Conservation (phyloP, 2,329 filamentous ascomycete genomes). For the Pseudogymnoascus sp. region DNA sequence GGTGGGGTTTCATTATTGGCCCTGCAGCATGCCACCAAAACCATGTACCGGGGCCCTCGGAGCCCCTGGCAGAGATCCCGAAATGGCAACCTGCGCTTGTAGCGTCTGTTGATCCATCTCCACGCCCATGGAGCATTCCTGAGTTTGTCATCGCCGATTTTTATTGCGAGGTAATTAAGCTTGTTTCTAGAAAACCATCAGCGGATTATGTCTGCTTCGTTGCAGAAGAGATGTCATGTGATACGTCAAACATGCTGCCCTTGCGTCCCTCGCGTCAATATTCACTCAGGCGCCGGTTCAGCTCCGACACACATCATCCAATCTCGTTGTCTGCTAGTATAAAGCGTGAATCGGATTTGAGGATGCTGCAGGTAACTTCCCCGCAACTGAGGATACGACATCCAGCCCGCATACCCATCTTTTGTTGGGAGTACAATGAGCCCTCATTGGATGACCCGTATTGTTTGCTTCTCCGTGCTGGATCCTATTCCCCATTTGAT, state of each 20-base stretch:
- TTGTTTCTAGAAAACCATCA: background rate
- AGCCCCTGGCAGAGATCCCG: background rate
- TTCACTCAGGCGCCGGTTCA: background rate
- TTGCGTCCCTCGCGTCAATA: background rate
- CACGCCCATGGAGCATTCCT: background rate
- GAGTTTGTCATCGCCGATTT: background rate
- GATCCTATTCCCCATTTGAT: background rate
- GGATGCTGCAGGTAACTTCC: background rate
- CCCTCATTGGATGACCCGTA: background rate
- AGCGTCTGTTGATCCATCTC: background rate
- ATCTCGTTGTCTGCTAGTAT: background rate
- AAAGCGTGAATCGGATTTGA: background rate
- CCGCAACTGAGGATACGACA: background rate
- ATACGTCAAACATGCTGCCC: background rate
- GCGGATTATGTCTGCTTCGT: background rate
- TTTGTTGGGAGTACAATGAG: background rate
- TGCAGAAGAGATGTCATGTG: background rate
- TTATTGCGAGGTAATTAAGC: background rate
- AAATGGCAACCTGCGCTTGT: slow-evolving; percentile 7
- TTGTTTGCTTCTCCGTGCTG: background rate
- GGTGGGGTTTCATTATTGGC: slow-evolving; percentile 1
- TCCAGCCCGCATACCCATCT: background rate
- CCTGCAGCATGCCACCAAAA: background rate
- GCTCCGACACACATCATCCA: background rate
- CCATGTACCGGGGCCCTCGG: background rate